phyloP scores from a whole-genome alignment of 208 protist species.

The Trypanosoma theileri region DNA sequence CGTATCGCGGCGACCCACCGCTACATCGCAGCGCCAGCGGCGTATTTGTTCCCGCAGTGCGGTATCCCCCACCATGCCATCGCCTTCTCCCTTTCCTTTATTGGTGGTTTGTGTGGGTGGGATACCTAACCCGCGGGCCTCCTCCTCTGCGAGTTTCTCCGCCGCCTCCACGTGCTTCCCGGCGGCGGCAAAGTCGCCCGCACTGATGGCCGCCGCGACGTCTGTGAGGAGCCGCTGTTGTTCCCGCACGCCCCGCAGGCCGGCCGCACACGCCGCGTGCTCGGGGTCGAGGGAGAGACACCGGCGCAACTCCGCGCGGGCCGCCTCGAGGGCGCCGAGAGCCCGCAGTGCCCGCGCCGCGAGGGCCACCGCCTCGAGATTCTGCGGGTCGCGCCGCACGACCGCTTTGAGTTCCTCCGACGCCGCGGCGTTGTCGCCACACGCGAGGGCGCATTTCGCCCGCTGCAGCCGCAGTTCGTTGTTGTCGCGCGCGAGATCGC shows the following conservation, averaged over 20 bases:
- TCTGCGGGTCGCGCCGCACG: slow-evolving; percentile 60
- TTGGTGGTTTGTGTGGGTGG: no score
- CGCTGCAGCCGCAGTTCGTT: slow-evolving; percentile 77
- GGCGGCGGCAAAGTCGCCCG: slow-evolving; percentile 54
- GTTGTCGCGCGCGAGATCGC: slow-evolving; percentile 67
- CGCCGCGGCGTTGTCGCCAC: slow-evolving; percentile 51
- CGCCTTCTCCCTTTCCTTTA: no score
- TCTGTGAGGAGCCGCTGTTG: slow-evolving; percentile 49
- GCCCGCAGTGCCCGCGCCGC: slow-evolving; percentile 70
- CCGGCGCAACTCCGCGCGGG: slow-evolving; percentile 57
- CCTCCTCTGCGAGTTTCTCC: slow-evolving; percentile 36
- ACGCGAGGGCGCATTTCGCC: slow-evolving; percentile 75
- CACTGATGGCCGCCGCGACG: slow-evolving; percentile 37
- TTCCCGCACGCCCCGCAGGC: slow-evolving; percentile 66
- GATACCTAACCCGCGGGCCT: no score
- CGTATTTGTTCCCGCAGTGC: slow-evolving; percentile 70
- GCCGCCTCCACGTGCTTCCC: slow-evolving; percentile 48
- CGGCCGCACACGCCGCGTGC: slow-evolving; percentile 61
- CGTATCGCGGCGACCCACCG: slow-evolving; percentile 57
- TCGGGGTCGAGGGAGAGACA: slow-evolving; percentile 89
- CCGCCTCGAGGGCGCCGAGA: slow-evolving; percentile 74
- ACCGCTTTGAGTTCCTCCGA: slow-evolving; percentile 76
- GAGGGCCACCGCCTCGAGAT: slow-evolving; percentile 69
- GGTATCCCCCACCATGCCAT: slow-evolving; percentile 18
- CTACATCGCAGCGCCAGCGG: slow-evolving; percentile 77